Conservation (phyloP, 176 grass and related monocot genomes). For the Juncus effusus region DNA sequence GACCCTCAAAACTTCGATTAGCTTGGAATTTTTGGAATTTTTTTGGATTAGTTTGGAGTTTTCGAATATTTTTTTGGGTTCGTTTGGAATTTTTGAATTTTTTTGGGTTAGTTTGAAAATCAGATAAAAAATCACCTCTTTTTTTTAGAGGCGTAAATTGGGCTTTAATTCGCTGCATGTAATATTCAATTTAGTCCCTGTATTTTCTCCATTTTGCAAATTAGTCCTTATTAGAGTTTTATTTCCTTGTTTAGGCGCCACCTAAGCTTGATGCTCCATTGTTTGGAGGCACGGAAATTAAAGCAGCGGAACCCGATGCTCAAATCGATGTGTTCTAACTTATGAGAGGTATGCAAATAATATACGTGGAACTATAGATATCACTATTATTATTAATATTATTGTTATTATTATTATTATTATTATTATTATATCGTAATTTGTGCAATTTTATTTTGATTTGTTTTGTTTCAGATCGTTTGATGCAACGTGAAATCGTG, state of each 20-base stretch:
- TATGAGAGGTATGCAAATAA: no score
- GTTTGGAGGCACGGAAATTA: conserved; percentile 23
- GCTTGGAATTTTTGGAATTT: no score
- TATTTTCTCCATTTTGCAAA: conserved; percentile 4
- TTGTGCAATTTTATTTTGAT: no score
- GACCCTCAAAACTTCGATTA: no score
- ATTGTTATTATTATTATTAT: no score
- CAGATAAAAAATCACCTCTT: conserved; percentile 73
- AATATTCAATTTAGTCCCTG: no score
- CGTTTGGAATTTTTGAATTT: conserved; percentile 36
- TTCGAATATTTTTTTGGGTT: conserved; percentile 28
- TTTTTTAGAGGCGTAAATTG: conserved; percentile 72
- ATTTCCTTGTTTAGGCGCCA: conserved; percentile 25
- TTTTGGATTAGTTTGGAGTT: no score
- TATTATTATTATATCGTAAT: no score
- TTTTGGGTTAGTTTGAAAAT: conserved; percentile 48
- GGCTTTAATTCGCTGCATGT: conserved; percentile 34
- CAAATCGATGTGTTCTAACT: conserved; percentile 50
- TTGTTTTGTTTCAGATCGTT: no score
- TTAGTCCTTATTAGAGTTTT: conserved; percentile 34
- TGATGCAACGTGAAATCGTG: no score
- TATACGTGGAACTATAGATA: no score
- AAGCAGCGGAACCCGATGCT: conserved; percentile 11
- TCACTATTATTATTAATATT: no score
- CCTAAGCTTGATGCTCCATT: conserved; percentile 45